Base-by-base conservation (phyloP, 1,284 basidiomycete species). In the Ceratobasidium sp. region DNA sequence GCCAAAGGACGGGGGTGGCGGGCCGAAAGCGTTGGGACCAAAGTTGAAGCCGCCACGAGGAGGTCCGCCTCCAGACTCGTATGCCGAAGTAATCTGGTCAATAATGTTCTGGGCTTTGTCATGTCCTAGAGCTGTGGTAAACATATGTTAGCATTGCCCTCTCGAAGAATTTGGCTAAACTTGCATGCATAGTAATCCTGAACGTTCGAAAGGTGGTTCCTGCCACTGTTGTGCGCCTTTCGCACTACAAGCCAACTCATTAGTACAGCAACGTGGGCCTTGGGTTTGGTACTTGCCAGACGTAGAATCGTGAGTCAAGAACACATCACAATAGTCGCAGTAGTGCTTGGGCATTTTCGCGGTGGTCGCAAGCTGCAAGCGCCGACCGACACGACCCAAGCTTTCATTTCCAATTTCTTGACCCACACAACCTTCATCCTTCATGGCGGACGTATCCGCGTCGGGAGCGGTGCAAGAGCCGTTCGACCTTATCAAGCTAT, bases 401-500 rank as follows among this genome's bases (percentile, higher is more conserved):
- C 73, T 26, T 60, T 39, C 53, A 45, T 71, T 65, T 45, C 52
- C 71, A 67, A 57, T 67, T 55, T 6, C 72, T 46, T 18, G 43
- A 45, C 30, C 32, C 36, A 53, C 52, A 36, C 46, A 23, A 65
- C 26, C 46, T 46, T 53, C 18, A 65, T 57, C 67, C 53, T 70
- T 65, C 45, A 92, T 93, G 92, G 90, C 92, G 80, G 81, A 89
- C 74, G 86, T 88, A 77, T 84, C 89, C 53, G 85, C 78, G 57
- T 77, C 78, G 71, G 72, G 89, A 76, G 86, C 89, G 77, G 94
- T 99, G 79, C 91, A 94, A 81, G 96, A 98, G 82, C 96, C 96
- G n/a, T 95, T 99, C 82, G 97, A 99, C 80, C 89, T 99, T 76
- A 97, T 99, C 79, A 88, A 96, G 75, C 87, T 99, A 36, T 96